Evolutionary conservation across 305 asterid genomes (phyloP).

Genomic region (Solanum hybrid): DNA sequence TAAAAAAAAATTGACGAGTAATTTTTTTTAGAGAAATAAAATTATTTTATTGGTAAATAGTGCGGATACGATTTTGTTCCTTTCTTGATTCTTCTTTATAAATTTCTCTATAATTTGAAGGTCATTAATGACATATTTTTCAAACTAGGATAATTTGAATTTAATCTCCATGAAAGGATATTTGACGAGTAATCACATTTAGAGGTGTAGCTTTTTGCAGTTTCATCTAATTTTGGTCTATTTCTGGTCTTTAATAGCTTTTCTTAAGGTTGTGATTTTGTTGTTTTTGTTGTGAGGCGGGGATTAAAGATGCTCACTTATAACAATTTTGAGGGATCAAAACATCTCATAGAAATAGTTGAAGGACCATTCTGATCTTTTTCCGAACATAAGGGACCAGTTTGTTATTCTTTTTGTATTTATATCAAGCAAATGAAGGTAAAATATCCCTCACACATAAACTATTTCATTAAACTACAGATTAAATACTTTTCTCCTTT

Average conservation of each 20-base stretch:
- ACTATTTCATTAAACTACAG: not conserved
- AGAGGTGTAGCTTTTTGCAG: not conserved
- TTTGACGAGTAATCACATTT: not conserved
- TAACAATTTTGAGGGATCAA: not conserved
- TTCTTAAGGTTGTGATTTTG: not conserved
- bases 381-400: not conserved
- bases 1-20: not conserved
- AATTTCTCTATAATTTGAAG: too few species aligned
- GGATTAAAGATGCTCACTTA: not conserved
- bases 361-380: not conserved
- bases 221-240: not conserved
- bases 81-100: too few species aligned
- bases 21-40: too few species aligned
- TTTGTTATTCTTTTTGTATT: not conserved
- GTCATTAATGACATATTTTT: too few species aligned
- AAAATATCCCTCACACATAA: not conserved
- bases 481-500: not conserved
- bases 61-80: not conserved
- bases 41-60: too few species aligned
- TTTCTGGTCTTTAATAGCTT: not conserved
- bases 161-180: not conserved
- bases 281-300: not conserved
- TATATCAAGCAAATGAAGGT: not conserved
- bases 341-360: not conserved
- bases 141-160: too few species aligned